Percentiles rank a stretch among this genome's conserved stretches.
Evolutionary conservation across 352 stramenopile genomes (phyloP).

Genomic region (Pythium monospermum): DNA sequence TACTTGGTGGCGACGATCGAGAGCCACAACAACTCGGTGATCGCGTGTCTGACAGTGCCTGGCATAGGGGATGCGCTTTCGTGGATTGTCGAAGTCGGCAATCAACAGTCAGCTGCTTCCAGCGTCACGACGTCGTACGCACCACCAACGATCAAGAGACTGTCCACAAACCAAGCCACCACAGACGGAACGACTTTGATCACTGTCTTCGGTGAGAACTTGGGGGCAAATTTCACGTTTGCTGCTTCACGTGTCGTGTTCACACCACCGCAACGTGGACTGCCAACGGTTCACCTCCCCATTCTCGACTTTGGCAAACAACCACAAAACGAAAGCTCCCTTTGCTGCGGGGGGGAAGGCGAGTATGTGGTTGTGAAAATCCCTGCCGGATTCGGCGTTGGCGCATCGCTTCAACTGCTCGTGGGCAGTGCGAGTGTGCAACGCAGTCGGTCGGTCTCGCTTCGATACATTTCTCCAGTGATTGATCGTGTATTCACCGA

Average conservation of each 20-base stretch:
- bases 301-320: conserved; percentile 32
- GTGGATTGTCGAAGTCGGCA: conserved; percentile 56
- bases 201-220: conserved; percentile 47
- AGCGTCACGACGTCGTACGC: conserved; percentile 43
- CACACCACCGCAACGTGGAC: conserved; percentile 29
- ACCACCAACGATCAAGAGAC: conserved; percentile 24
- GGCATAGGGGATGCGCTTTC: conserved; percentile 44
- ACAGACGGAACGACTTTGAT: conserved; percentile 47
- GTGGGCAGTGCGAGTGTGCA: conserved; percentile 39
- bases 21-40: conserved; percentile 50
- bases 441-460: conserved; percentile 21
- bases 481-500: conserved; percentile 57
- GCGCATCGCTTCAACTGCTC: conserved; percentile 30
- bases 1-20: conserved; percentile 37
- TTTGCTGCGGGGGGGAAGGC: no score
- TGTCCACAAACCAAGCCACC: conserved; percentile 2
- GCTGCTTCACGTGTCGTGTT: conserved; percentile 40
- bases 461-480: conserved; percentile 38
- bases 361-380: conserved; percentile 43
- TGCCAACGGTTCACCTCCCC: conserved; percentile 30
- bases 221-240: conserved; percentile 35
- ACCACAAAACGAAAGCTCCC: conserved; percentile 10
- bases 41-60: conserved; percentile 39
- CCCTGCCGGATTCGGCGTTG: conserved; percentile 35
- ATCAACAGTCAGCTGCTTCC: conserved; percentile 36